Percentiles rank a stretch among this genome's conserved stretches.
Conservation (phyloP, 2,329 filamentous ascomycete genomes). For the Colletotrichum sp. region DNA sequence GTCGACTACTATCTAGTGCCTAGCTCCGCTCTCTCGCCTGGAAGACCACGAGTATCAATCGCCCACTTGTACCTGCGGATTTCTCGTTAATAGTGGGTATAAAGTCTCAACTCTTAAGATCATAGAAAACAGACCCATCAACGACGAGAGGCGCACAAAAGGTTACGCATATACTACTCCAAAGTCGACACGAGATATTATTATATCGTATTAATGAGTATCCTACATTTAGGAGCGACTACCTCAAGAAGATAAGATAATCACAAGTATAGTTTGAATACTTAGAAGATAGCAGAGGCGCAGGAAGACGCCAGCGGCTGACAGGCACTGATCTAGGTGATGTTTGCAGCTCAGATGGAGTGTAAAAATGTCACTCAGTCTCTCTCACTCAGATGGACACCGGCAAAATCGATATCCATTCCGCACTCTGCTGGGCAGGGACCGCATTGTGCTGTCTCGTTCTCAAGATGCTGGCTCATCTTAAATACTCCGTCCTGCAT, state of each 20-base stretch:
- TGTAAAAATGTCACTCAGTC: not conserved
- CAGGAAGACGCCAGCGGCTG: fast-evolving
- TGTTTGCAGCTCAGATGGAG: not conserved
- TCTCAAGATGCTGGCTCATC: not conserved
- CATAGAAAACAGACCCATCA: not conserved
- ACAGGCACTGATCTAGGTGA: not conserved
- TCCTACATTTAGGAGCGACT: no score
- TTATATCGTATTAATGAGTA: no score
- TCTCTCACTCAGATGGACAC: not conserved
- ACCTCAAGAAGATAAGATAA: no score
- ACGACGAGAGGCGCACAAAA: no score
- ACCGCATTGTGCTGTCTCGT: not conserved
- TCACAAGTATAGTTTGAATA: not conserved
- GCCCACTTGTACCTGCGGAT: fast-evolving
- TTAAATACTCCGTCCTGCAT: not conserved
- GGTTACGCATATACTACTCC: not conserved
- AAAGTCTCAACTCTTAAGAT: not conserved
- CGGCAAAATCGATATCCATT: not conserved
- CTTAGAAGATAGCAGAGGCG: not conserved
- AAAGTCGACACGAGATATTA: not conserved
- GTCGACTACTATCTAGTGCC: not conserved
- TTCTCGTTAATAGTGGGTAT: fast-evolving
- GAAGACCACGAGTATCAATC: not conserved
- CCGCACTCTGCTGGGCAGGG: fast-evolving
- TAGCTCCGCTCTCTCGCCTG: not conserved